These are phyloP conservation scores for Leccinellum rugosiceps DNA, from an alignment of 768 basidiomycete genomes.

Conservation along the genomic window DNA sequence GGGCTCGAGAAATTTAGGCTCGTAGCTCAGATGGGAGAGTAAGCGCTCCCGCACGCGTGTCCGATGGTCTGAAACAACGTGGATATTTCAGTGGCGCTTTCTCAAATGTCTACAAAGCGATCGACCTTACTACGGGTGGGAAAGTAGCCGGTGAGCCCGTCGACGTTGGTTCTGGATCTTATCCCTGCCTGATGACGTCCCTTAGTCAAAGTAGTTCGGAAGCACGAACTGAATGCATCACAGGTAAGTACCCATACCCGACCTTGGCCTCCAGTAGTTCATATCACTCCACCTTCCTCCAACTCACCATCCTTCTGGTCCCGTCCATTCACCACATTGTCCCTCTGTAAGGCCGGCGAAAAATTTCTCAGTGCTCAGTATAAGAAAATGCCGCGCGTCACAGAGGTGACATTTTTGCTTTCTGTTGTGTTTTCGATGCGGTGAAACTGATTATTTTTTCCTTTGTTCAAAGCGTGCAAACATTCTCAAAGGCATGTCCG, in stretches of 20 bases:
- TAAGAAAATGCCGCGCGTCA: constrained; percentile 96
- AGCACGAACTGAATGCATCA: constrained; percentile 84
- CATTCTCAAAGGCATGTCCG: constrained; percentile 78
- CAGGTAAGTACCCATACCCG: constrained; percentile 63
- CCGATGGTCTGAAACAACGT: constrained; percentile 13
- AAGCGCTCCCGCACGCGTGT: constrained; percentile 33
- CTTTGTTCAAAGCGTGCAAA: constrained; percentile 74
- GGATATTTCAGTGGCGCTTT: constrained; percentile 74
- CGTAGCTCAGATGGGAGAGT: constrained; percentile 92
- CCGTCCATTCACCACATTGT: constrained; percentile 21
- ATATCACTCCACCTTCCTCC: constrained; percentile 18
- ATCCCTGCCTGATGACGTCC: constrained; percentile 11
- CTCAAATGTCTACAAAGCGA: constrained; percentile 96
- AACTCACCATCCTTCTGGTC: constrained; percentile 23
- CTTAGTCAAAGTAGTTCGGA: constrained; percentile 90
- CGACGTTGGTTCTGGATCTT: background rate
- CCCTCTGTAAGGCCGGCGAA: constrained; percentile 69
- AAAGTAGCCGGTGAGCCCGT: constrained; percentile 72
- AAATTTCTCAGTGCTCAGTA: constrained; percentile 92
- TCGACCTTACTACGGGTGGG: constrained; percentile 68
- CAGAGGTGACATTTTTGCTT: constrained; percentile 68
- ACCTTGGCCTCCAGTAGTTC: constrained; percentile 24
- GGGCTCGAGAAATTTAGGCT: constrained; percentile 80
- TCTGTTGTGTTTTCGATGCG: constrained; percentile 17
- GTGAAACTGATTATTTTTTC: constrained; percentile 16